phyloP scores from a whole-genome alignment of 2,329 filamentous ascomycete genomes.

The Aspergillus luchuensis region DNA sequence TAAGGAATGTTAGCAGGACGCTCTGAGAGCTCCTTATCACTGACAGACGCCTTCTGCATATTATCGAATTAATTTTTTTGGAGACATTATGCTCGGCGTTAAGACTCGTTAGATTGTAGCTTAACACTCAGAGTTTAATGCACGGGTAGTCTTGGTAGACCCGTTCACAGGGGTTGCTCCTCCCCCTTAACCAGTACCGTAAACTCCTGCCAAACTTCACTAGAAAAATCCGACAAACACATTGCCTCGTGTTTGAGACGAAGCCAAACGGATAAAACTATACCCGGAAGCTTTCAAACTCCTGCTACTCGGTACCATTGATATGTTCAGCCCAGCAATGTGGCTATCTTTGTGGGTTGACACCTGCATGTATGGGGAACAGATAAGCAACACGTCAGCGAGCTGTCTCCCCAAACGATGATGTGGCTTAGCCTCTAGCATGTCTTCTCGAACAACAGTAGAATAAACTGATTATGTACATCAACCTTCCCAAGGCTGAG shows the following conservation, averaged over 20 bases:
- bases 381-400: neutral
- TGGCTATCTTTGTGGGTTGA: neutral
- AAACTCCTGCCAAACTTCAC: neutral
- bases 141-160: too few species aligned
- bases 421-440: neutral
- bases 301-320: too few species aligned
- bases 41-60: too few species aligned
- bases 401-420: neutral
- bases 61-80: neutral
- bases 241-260: neutral
- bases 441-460: neutral
- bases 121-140: too few species aligned
- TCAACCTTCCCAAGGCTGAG: constrained; percentile 1
- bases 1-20: neutral
- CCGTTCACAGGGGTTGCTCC: neutral
- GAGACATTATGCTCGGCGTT: too few species aligned
- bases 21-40: neutral
- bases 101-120: too few species aligned
- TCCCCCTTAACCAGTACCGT: neutral
- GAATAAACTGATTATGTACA: neutral
- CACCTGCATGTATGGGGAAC: neutral
- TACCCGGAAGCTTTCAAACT: neutral
- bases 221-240: neutral
- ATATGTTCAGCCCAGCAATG: neutral
- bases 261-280: neutral